Conservation (phyloP, 2,329 filamentous ascomycete species). For the Trichoderma gracile region DNA sequence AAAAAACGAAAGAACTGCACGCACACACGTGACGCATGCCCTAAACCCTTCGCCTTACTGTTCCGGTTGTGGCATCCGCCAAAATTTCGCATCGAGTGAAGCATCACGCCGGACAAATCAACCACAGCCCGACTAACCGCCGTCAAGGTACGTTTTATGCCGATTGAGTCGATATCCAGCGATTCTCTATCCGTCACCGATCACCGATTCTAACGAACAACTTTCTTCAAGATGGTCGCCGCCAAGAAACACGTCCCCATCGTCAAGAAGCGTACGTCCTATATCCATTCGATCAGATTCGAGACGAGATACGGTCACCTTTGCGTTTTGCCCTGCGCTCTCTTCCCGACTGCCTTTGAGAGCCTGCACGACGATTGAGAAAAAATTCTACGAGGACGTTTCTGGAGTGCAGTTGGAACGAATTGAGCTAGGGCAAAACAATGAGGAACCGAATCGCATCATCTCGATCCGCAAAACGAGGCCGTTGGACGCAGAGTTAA, state of each 20-base stretch:
- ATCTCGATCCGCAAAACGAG: neutral
- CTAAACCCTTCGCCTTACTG: slow-evolving; percentile 40
- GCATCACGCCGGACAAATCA: slow-evolving; percentile 40
- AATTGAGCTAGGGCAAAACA: slow-evolving; percentile 2
- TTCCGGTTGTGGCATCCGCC: slow-evolving; percentile 37
- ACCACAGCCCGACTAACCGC: slow-evolving; percentile 41
- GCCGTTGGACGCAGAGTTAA: slow-evolving; percentile 40
- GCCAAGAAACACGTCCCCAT: slow-evolving; percentile 99
- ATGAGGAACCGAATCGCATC: neutral
- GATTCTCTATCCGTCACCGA: neutral
- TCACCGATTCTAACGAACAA: slow-evolving; percentile 35
- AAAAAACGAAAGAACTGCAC: neutral
- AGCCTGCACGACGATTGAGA: slow-evolving; percentile 9
- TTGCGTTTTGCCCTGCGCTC: slow-evolving; percentile 5
- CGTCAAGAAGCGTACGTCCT: slow-evolving; percentile 98
- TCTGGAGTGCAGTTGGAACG: slow-evolving; percentile 20
- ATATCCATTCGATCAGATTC: neutral
- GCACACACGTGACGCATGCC: slow-evolving; percentile 37
- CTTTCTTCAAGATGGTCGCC: slow-evolving; percentile 78
- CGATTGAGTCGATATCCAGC: slow-evolving; percentile 14
- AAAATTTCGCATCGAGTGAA: slow-evolving; percentile 41
- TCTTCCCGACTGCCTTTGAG: slow-evolving; percentile 16
- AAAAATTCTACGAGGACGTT: neutral
- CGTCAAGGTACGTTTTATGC: slow-evolving; percentile 43
- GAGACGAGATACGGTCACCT: slow-evolving; percentile 14